Base-by-base conservation (phyloP, 75 land plant genomes). In the Larix kaempferi region DNA sequence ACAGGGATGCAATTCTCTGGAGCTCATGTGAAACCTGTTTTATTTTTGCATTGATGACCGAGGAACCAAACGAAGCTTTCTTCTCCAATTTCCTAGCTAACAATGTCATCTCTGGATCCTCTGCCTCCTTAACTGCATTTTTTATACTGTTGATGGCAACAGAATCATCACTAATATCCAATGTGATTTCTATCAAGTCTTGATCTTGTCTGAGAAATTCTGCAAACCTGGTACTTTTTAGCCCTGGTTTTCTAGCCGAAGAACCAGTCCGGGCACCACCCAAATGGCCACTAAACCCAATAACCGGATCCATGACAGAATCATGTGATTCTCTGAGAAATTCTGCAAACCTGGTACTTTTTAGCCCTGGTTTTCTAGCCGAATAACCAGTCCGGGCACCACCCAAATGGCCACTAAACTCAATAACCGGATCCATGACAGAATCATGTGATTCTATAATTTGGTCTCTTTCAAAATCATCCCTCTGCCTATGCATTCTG, bases 141-240 rank as follows among this genome's bases (percentile, higher is more conserved):
- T 54, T 74, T 57, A 86, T 76, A 76, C 77, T 69, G 33, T 77
- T 83, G 15, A 88, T 83, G 16, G 77, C 80, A 71, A 90, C 82
- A 8, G 80, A 16, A 75, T 90, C 88, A 8, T 88, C 88, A 14
- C 81, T 79, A n/a, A 90, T 78, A 78, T 88, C 88, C n/a, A 90
- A 78, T 12, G 92, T 90, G 19, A 90, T 85, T 74, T 90, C 92
- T 13, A 90, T 81, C 73, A 81, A 88, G 71, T 82, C 74, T 26
- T 35, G 21, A 35, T 60, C 65, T 60, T 35, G 61, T 39, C 22
- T 35, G 69, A 57, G 65, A 39, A 60, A 60, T 21, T 64, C 71
- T 7, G 56, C 79, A 66, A 81, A 77, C 73, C 74, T 29, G 15
- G 59, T 39, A 27, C 33, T 58, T 74, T 54, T 63, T 69, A 44